These are phyloP conservation scores for Schizonepeta tenuifolia DNA, from an alignment of 257 asterid species.

Conservation along the genomic window DNA sequence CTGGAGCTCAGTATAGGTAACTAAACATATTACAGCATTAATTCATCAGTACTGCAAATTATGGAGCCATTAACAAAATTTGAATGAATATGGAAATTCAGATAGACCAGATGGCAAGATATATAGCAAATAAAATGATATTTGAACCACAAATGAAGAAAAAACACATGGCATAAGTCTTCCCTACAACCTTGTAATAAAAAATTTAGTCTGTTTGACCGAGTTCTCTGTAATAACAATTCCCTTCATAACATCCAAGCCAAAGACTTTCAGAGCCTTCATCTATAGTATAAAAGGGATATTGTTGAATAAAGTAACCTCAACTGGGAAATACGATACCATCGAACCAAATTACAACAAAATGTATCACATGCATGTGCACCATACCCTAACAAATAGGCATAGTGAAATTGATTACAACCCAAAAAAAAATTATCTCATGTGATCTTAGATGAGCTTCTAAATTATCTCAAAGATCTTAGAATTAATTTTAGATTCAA, in stretches of 20 bases:
- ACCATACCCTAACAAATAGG: background rate
- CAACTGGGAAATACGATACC: constrained; percentile 25
- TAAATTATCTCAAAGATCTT: too few species aligned
- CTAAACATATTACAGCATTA: constrained; percentile 23
- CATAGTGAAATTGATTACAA: constrained; percentile 13
- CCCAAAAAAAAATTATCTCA: constrained; percentile 2
- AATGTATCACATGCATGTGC: background rate
- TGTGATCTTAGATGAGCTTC: too few species aligned
- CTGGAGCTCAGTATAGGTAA: background rate
- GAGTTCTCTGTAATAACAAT: constrained; percentile 80
- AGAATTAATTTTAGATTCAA: too few species aligned
- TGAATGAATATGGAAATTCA: background rate
- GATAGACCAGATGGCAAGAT: constrained; percentile 5
- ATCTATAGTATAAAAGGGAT: constrained; percentile 58
- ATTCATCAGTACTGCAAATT: background rate
- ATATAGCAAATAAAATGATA: constrained; percentile 8
- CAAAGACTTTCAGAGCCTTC: constrained; percentile 93
- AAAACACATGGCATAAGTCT: constrained; percentile 18
- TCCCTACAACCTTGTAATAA: constrained; percentile 75
- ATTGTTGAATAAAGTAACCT: constrained; percentile 16
- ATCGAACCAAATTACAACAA: background rate
- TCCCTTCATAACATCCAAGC: constrained; percentile 93
- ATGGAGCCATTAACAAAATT: constrained; percentile 25
- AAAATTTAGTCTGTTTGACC: constrained; percentile 74
- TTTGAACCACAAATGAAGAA: constrained; percentile 21